Evolutionary conservation across 352 stramenopile species (phyloP).

Genomic region (Phytopythium delawarense): DNA sequence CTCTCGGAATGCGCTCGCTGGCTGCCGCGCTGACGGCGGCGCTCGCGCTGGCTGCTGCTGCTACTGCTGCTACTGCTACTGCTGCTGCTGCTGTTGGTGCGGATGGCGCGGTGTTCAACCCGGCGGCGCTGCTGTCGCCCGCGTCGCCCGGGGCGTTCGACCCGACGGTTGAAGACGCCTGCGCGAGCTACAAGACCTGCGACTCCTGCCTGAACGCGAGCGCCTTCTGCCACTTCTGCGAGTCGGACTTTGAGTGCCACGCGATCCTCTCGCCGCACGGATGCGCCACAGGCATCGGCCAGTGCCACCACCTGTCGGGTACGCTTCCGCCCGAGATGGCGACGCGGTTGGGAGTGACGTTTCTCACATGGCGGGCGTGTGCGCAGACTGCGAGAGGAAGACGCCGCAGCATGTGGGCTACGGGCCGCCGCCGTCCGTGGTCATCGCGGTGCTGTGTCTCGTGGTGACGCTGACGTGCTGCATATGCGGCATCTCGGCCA

Average conservation of each 20-base stretch:
- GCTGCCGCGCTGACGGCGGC: background rate
- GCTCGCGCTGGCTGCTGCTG: background rate
- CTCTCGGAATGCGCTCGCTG: background rate
- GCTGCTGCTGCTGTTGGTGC: too few relatives aligned
- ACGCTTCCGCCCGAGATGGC: background rate
- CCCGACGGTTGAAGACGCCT: constrained; percentile 29
- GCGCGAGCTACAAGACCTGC: constrained; percentile 57
- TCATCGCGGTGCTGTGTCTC: constrained; percentile 80
- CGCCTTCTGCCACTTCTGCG: constrained; percentile 78
- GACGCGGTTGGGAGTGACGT: background rate
- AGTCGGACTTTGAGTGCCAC: constrained; percentile 83
- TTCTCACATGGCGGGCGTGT: constrained; percentile 1
- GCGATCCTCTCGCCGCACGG: constrained; percentile 61
- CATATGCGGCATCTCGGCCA: constrained; percentile 66
- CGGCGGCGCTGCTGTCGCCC: constrained; percentile 4
- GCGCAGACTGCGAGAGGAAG: constrained; percentile 64
- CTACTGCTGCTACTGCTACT: background rate
- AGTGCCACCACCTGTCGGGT: constrained; percentile 83
- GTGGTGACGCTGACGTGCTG: constrained; percentile 83
- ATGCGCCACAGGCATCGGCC: constrained; percentile 64
- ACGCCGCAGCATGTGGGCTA: constrained; percentile 80
- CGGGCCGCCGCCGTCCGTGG: constrained; percentile 69
- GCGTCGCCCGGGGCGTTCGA: constrained; percentile 9
- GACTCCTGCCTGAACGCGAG: constrained; percentile 74
- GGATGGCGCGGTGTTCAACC: background rate